Conservation (phyloP, 345 rosid species). For the Rubroshorea leprosula region DNA sequence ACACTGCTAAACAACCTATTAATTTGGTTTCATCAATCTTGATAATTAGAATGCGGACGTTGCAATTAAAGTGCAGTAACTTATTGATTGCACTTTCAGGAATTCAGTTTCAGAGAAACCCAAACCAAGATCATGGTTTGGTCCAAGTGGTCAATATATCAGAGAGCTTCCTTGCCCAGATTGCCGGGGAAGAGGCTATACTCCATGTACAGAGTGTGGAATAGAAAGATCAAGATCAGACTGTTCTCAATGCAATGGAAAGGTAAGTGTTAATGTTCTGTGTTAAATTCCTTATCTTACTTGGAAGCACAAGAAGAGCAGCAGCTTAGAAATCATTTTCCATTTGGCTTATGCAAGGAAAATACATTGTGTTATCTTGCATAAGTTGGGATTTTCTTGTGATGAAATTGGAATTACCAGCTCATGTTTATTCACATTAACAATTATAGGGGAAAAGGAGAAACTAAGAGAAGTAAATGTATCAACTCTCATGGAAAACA, state of each 20-base stretch:
- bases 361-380: too few relatives aligned
- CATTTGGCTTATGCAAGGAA: background rate
- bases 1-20: too few relatives aligned
- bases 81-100: conserved; percentile 37
- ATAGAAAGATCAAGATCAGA: conserved; percentile 65
- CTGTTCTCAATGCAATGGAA: conserved; percentile 74
- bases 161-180: conserved; percentile 92
- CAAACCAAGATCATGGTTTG: conserved; percentile 87
- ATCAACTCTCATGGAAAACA: too few relatives aligned
- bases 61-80: background rate
- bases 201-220: conserved; percentile 80
- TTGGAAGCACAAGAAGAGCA: background rate
- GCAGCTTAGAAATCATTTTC: too few relatives aligned
- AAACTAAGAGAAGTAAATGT: background rate
- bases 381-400: background rate
- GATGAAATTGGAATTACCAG: too few relatives aligned
- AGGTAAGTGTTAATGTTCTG: conserved; percentile 35
- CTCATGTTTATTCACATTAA: too few relatives aligned
- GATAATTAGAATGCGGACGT: background rate
- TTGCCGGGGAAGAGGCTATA: conserved; percentile 92
- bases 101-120: conserved; percentile 30
- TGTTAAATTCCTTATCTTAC: background rate
- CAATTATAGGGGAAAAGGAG: background rate
- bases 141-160: conserved; percentile 89
- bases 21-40: background rate